Evolutionary conservation across 768 basidiomycete species (phyloP).

Genomic region (Dentipellis fragilis): DNA sequence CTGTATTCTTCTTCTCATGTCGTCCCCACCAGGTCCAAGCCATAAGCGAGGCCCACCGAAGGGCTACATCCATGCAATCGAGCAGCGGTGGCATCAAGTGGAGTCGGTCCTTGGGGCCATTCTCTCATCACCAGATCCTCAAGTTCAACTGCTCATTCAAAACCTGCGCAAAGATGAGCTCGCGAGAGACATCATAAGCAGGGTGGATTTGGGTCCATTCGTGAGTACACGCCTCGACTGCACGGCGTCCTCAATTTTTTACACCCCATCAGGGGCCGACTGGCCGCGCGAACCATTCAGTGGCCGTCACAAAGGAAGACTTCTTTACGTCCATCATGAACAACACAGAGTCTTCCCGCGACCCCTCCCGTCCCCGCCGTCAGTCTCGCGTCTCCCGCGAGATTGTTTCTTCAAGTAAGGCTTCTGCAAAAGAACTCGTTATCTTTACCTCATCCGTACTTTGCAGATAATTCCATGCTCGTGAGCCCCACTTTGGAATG

Average conservation of each 20-base stretch:
- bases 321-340: slow-evolving; percentile 67
- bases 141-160: slow-evolving; percentile 50
- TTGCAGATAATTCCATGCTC: slow-evolving; percentile 47
- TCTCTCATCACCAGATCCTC: slow-evolving; percentile 57
- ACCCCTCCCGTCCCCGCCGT: slow-evolving; percentile 52
- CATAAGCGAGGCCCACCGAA: slow-evolving; percentile 81
- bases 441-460: background rate
- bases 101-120: slow-evolving; percentile 83
- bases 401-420: slow-evolving; percentile 63
- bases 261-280: slow-evolving; percentile 45
- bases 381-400: slow-evolving; percentile 73
- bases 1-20: background rate
- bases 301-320: slow-evolving; percentile 63
- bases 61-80: slow-evolving; percentile 89
- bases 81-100: slow-evolving; percentile 86
- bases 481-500: slow-evolving; percentile 65
- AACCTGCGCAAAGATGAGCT: slow-evolving; percentile 65
- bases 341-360: slow-evolving; percentile 42
- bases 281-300: slow-evolving; percentile 51
- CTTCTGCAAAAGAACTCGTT: background rate
- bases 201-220: slow-evolving; percentile 76
- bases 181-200: slow-evolving; percentile 63
- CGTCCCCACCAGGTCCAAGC: slow-evolving; percentile 46
- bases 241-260: slow-evolving; percentile 4
- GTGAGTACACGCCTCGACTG: slow-evolving; percentile 28